These are phyloP conservation scores for Mycena leptocephala DNA, from an alignment of 768 basidiomycete genomes.

Conservation along the genomic window DNA sequence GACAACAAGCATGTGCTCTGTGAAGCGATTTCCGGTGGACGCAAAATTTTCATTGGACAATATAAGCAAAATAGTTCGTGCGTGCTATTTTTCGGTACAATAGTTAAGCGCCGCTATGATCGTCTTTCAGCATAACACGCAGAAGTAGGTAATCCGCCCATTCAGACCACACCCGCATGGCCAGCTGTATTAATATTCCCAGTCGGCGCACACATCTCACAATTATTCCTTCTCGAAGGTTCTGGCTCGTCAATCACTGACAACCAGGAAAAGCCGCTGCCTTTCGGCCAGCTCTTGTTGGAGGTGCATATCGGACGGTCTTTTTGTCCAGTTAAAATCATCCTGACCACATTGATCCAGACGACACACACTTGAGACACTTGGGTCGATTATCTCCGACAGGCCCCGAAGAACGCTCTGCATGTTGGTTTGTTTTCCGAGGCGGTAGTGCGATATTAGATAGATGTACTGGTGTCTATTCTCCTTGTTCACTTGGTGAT, in stretches of 20 bases:
- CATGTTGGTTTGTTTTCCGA: constrained; percentile 89
- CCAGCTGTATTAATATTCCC: too few relatives aligned
- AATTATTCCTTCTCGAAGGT: constrained; percentile 62
- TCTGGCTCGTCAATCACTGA: constrained; percentile 64
- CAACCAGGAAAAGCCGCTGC: constrained; percentile 54
- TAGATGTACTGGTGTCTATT: constrained; percentile 94
- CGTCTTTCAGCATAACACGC: too few relatives aligned
- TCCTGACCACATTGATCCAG: not conserved
- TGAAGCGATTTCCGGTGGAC: too few relatives aligned
- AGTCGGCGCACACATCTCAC: too few relatives aligned
- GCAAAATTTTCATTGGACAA: too few relatives aligned
- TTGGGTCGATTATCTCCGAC: constrained; percentile 92
- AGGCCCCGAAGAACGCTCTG: constrained; percentile 96
- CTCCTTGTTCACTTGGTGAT: constrained; percentile 88
- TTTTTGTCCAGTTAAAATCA: not conserved
- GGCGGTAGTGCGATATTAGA: constrained; percentile 88
- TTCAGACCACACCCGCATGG: too few relatives aligned
- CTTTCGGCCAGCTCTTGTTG: constrained; percentile 60
- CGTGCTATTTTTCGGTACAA: too few relatives aligned
- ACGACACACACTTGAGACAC: constrained; percentile 85
- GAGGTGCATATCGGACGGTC: constrained; percentile 32
- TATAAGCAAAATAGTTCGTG: too few relatives aligned
- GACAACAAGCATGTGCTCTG: too few relatives aligned
- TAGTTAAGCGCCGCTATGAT: too few relatives aligned
- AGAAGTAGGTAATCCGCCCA: too few relatives aligned